Evolutionary conservation across 805 yeast genomes (phyloP).

Genomic region (Kluyveromyces dobzhanskii): DNA sequence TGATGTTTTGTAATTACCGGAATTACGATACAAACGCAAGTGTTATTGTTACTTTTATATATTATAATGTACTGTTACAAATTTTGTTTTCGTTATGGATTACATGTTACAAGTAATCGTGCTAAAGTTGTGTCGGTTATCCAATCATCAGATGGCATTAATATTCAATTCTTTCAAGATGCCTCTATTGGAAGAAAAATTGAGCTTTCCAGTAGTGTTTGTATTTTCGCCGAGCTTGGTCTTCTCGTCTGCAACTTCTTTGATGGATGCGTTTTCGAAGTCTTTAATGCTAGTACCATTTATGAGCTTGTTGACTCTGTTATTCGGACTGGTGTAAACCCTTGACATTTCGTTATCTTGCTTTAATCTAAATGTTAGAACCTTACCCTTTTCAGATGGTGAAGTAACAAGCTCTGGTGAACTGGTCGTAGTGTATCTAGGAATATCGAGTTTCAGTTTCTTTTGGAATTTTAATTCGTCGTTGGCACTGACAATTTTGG

Average conservation of each 20-base stretch:
- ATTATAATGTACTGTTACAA: too few relatives aligned
- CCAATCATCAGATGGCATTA: constrained; percentile 4
- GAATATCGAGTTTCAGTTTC: constrained; percentile 2
- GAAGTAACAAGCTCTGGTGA: constrained; percentile 1
- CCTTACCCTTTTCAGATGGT: constrained; percentile 22
- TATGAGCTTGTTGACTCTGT: constrained; percentile 27
- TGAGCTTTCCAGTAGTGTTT: not conserved
- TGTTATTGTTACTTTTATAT: too few relatives aligned
- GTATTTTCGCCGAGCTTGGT: not conserved
- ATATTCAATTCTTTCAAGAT: constrained; percentile 6
- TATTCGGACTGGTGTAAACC: constrained; percentile 26
- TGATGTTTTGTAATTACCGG: too few relatives aligned
- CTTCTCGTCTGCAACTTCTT: not conserved
- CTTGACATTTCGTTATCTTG: constrained; percentile 26
- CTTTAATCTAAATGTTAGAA: constrained; percentile 26
- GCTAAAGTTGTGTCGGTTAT: too few relatives aligned
- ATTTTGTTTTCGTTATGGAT: too few relatives aligned
- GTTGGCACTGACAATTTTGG: not conserved
- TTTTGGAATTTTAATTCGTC: constrained; percentile 2
- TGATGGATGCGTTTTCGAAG: not conserved
- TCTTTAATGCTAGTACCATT: constrained; percentile 12
- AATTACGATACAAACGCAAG: too few relatives aligned
- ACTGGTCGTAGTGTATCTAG: constrained; percentile 2
- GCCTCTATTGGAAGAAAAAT: constrained; percentile 1
- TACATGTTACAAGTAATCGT: too few relatives aligned